Evolutionary conservation across 345 rosid species (phyloP).

Genomic region (Brassica carinata): DNA sequence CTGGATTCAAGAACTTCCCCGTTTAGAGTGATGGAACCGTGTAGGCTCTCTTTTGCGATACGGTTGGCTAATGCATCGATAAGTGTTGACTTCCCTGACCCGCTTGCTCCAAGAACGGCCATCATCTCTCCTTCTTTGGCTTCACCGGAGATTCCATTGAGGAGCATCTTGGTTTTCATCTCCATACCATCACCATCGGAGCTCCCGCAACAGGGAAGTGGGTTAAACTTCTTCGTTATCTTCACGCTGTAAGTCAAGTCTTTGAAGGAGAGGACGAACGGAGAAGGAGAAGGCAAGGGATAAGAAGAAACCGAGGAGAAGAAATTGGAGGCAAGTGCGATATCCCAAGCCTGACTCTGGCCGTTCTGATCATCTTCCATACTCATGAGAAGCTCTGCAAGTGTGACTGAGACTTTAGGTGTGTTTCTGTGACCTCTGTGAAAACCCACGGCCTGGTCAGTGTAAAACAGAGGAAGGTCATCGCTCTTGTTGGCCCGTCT

Average conservation of each 20-base stretch:
- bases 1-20: slow-evolving; percentile 71
- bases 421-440: slow-evolving; percentile 43
- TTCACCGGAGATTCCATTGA: slow-evolving; percentile 62
- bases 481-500: slow-evolving; percentile 34
- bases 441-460: slow-evolving; percentile 41
- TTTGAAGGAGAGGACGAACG: slow-evolving; percentile 71
- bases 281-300: slow-evolving; percentile 46
- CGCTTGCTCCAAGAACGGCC: slow-evolving; percentile 96
- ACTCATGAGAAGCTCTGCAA: slow-evolving; percentile 61
- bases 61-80: slow-evolving; percentile 88
- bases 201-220: slow-evolving; percentile 38
- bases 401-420: slow-evolving; percentile 50
- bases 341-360: slow-evolving; percentile 41
- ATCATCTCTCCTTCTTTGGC: slow-evolving; percentile 80
- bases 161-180: slow-evolving; percentile 45
- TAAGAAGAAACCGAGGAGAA: slow-evolving; percentile 42
- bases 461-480: slow-evolving; percentile 45
- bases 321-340: too few species aligned
- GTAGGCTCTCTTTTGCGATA: slow-evolving; percentile 72
- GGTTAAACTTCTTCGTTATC: slow-evolving; percentile 42
- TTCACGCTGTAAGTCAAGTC: slow-evolving; percentile 73
- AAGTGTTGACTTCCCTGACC: slow-evolving; percentile 91
- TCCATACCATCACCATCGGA: slow-evolving; percentile 23
- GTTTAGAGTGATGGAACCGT: slow-evolving; percentile 69
- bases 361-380: slow-evolving; percentile 55